Conservation (phyloP, 1,284 basidiomycete species). For the Leccinum fuscescens region DNA sequence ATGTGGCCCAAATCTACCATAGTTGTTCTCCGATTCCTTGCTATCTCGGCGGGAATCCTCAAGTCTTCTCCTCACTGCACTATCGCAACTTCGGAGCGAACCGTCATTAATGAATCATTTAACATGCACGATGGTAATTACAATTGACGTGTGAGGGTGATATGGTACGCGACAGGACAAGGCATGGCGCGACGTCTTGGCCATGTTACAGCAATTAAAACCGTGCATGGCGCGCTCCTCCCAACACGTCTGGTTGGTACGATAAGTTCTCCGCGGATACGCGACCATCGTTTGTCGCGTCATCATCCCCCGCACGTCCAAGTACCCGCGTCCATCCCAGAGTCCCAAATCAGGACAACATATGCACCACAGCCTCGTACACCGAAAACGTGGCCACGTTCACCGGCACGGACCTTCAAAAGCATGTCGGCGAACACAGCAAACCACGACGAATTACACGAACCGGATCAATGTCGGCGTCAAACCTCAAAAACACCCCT, state of each 20-base stretch:
- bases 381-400: conserved; percentile 52
- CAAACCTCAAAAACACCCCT: too few relatives aligned
- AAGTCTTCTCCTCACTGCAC: too few relatives aligned
- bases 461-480: too few relatives aligned
- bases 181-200: background rate
- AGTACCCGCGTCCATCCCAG: background rate
- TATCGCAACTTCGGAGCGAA: background rate
- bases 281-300: background rate
- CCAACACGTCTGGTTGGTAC: background rate
- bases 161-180: background rate
- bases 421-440: too few relatives aligned
- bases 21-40: too few relatives aligned
- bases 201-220: too few relatives aligned
- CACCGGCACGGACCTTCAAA: too few relatives aligned
- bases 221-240: background rate
- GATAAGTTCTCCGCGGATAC: background rate
- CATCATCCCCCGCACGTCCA: background rate
- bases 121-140: background rate
- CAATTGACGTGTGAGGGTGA: background rate
- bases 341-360: conserved; percentile 13
- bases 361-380: conserved; percentile 40
- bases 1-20: too few relatives aligned
- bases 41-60: too few relatives aligned
- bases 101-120: background rate
- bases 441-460: too few relatives aligned